phyloP scores from a whole-genome alignment of 1,284 basidiomycete genomes.

The Boletus sp. region DNA sequence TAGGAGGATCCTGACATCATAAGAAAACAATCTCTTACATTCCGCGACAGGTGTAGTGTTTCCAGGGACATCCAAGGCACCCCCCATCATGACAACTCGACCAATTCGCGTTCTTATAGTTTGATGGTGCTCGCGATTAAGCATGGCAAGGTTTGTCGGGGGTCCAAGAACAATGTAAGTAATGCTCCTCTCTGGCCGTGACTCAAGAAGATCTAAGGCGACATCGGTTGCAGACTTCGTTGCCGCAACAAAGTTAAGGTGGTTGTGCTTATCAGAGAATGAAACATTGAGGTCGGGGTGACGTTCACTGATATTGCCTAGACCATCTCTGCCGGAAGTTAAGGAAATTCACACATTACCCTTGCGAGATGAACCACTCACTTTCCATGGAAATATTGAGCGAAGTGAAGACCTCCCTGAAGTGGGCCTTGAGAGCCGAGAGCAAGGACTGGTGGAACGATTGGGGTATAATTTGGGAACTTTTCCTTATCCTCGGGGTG shows the following conservation, averaged over 20 bases:
- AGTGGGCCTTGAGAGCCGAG: constrained; percentile 72
- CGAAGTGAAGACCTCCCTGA: constrained; percentile 72
- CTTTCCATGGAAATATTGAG: constrained; percentile 86
- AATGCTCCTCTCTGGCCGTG: constrained; percentile 59
- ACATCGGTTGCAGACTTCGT: constrained; percentile 57
- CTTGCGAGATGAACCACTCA: constrained; percentile 30
- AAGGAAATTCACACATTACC: constrained; percentile 1
- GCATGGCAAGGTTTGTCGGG: constrained; percentile 78
- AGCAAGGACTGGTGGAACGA: constrained; percentile 57
- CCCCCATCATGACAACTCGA: constrained; percentile 89
- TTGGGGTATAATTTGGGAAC: constrained; percentile 56
- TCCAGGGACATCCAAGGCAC: constrained; percentile 89
- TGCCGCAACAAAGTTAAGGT: constrained; percentile 48
- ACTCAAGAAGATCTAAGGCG: constrained; percentile 62
- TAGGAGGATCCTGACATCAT: neutral
- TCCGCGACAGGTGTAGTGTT: constrained; percentile 84
- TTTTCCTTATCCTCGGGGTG: constrained; percentile 52
- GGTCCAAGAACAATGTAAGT: constrained; percentile 88
- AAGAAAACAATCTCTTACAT: constrained; percentile 43
- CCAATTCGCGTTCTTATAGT: constrained; percentile 61
- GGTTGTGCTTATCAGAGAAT: constrained; percentile 23
- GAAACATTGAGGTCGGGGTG: constrained; percentile 69
- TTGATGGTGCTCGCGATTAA: constrained; percentile 56
- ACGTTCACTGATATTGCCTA: constrained; percentile 66
- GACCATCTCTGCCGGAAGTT: constrained; percentile 60